phyloP scores from a whole-genome alignment of 495 filamentous ascomycete species.

The Penicillium malachiteum region DNA sequence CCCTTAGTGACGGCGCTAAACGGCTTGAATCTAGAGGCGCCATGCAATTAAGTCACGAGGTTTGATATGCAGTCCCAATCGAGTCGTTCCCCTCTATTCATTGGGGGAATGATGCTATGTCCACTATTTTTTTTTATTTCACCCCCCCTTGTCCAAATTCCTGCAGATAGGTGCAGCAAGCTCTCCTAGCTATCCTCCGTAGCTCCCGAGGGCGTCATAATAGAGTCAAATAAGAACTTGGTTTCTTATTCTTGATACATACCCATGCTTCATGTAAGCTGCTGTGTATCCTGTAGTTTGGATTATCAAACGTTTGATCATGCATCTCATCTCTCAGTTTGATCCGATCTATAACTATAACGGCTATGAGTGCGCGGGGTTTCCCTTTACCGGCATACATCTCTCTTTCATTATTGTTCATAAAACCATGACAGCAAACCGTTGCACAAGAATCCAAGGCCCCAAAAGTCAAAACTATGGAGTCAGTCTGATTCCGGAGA shows the following conservation, averaged over 20 bases:
- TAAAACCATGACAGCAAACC: constrained; percentile 13
- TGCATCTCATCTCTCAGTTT: not conserved
- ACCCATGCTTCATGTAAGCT: not conserved
- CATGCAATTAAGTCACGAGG: constrained; percentile 31
- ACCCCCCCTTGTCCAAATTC: not conserved
- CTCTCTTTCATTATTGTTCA: not conserved
- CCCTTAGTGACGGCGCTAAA: constrained; percentile 23
- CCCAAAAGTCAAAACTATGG: constrained; percentile 17
- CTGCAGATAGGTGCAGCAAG: not conserved
- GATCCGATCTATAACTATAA: not conserved
- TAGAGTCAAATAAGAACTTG: not conserved
- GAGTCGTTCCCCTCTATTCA: not conserved
- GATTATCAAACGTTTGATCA: not conserved
- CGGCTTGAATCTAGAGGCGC: constrained; percentile 20
- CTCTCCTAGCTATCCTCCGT: not conserved
- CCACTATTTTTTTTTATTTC: not conserved
- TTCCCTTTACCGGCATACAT: not conserved
- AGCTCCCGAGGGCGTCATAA: no score
- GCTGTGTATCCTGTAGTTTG: constrained; percentile 1
- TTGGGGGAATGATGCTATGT: not conserved
- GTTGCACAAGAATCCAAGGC: constrained; percentile 10
- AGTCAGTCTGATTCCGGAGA: constrained; percentile 8
- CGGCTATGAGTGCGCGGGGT: not conserved
- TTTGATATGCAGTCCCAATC: constrained; percentile 3
- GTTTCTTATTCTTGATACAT: not conserved